Evolutionary conservation across 176 grass and related monocot species (phyloP).

Genomic region (Aegilops umbellulata): DNA sequence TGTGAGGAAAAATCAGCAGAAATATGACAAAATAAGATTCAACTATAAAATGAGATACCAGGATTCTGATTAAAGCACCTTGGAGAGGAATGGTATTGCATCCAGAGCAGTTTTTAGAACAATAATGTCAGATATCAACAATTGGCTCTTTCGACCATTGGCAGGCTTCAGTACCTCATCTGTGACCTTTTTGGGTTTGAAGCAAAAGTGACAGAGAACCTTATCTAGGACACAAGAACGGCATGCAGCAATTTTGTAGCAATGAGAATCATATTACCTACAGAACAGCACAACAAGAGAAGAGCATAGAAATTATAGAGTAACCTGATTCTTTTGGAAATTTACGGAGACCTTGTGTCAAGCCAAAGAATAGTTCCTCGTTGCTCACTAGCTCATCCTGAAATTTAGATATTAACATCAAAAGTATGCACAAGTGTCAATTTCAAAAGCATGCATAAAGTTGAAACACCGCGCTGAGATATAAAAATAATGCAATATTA

Average conservation of each 20-base stretch:
- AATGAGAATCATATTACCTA: slow-evolving; percentile 9
- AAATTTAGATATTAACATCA: slow-evolving; percentile 30
- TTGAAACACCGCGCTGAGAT: neutral
- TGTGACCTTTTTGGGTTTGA: slow-evolving; percentile 77
- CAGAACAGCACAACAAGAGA: slow-evolving; percentile 15
- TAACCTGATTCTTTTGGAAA: slow-evolving; percentile 99
- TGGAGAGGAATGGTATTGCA: slow-evolving; percentile 86
- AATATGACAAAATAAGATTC: slow-evolving; percentile 15
- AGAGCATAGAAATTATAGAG: neutral
- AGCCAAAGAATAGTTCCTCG: slow-evolving; percentile 93
- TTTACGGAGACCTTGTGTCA: slow-evolving; percentile 89
- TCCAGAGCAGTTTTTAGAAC: slow-evolving; percentile 95
- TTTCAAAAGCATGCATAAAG: neutral
- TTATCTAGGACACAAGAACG: slow-evolving; percentile 57
- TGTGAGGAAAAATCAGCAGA: neutral
- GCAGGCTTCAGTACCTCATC: slow-evolving; percentile 60
- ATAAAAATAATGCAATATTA: neutral
- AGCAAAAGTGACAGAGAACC: slow-evolving; percentile 95
- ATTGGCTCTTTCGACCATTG: slow-evolving; percentile 83
- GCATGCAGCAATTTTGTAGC: neutral
- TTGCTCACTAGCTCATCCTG: slow-evolving; percentile 94
- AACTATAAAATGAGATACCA: neutral
- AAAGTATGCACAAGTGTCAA: neutral
- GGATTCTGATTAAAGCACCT: slow-evolving; percentile 35
- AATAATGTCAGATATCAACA: slow-evolving; percentile 92